phyloP scores from a whole-genome alignment of 352 stramenopile genomes.

The Ophiocytium majus region DNA sequence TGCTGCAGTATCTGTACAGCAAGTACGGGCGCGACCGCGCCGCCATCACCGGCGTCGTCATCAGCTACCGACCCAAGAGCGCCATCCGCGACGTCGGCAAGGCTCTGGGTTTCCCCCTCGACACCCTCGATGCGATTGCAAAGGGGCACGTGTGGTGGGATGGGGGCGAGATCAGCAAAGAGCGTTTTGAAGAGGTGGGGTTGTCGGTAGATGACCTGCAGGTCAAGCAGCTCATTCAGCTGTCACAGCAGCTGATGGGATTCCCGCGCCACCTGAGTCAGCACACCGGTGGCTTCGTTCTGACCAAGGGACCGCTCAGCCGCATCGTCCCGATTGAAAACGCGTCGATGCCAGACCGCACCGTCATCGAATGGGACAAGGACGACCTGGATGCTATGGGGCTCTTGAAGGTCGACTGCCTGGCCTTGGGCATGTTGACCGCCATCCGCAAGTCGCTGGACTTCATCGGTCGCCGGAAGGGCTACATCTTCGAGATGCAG shows the following conservation, averaged over 20 bases:
- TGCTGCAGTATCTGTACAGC: slow-evolving; percentile 6
- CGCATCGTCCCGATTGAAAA: background rate
- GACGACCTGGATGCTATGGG: slow-evolving; percentile 4
- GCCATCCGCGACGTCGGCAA: slow-evolving; percentile 1
- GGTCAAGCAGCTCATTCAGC: background rate
- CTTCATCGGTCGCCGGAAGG: background rate
- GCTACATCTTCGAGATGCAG: background rate
- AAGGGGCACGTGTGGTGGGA: background rate
- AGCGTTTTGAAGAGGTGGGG: background rate
- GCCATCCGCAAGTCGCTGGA: background rate
- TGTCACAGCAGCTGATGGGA: background rate
- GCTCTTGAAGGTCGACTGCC: slow-evolving; percentile 12
- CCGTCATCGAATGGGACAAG: slow-evolving; percentile 12
- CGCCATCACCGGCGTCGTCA: background rate
- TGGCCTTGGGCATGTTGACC: background rate
- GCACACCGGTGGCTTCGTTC: background rate
- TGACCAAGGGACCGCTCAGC: background rate
- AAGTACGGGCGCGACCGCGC: slow-evolving; percentile 9
- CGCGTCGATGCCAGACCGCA: background rate
- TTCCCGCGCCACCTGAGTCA: background rate
- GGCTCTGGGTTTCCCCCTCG: background rate
- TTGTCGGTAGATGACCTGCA: background rate
- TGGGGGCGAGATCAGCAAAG: background rate
- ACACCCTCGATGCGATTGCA: background rate
- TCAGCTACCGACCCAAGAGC: background rate